A percentile compares a stretch with the other conserved stretches of the same genome.
Evolutionary conservation across 345 rosid species (phyloP).

Genomic region (Mangifera indica): DNA sequence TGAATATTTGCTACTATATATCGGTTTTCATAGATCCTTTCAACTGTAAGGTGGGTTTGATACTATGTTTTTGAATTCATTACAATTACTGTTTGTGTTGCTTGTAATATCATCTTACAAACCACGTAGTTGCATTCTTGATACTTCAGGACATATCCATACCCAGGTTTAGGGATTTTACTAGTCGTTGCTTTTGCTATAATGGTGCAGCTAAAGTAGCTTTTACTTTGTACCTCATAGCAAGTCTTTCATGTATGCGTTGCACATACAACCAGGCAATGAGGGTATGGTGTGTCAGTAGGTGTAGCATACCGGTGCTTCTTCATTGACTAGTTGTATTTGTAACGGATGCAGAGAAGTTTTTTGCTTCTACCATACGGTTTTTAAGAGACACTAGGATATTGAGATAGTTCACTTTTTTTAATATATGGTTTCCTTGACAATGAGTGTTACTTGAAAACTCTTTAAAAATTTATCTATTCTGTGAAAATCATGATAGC

Average conservation of each 20-base stretch:
- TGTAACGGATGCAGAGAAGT: no score
- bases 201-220: background rate
- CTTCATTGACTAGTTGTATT: no score
- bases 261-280: no score
- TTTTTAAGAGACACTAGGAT: background rate
- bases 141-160: background rate
- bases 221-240: background rate
- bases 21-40: background rate
- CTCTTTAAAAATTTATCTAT: no score
- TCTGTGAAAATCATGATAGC: no score
- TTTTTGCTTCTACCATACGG: no score
- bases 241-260: no score
- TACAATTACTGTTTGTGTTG: background rate
- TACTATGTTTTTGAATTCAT: background rate
- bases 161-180: background rate
- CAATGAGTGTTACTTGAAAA: no score
- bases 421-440: background rate
- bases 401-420: background rate
- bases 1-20: background rate
- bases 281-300: no score
- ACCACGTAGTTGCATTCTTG: background rate
- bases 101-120: background rate
- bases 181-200: background rate
- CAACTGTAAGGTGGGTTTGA: background rate
- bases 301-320: no score